Base-by-base conservation (phyloP, 148 eudicot genomes). In the Polygonum maritimum region DNA sequence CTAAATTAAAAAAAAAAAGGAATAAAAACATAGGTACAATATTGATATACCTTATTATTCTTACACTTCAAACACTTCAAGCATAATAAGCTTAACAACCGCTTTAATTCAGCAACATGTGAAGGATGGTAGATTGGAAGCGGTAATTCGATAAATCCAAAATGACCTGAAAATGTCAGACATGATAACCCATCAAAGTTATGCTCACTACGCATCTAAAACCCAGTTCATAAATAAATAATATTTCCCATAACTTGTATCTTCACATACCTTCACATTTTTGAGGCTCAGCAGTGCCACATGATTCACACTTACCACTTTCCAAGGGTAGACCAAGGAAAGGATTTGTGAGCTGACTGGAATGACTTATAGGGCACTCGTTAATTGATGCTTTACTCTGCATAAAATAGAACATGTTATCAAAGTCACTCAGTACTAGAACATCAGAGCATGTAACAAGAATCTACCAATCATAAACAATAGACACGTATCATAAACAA, bases 311-410 rank as follows among this genome's bases (percentile, higher is more conserved):
- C 81, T 84, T 91, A 6, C 97, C 97, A 60, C 63, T 79, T 76
- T 91, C 93, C 73, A 91, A 86, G 2, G 97, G 97, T 74, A 91
- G 75, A 44, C 97, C 97, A 72, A 91, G 92, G 51, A 89, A 91
- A 36, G 97, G 93, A 83, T 91, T 91, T 77, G 89, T 82, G 22
- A 91, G 79, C 78, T 89, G 97, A 78, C 90, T 91, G 5, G 89
- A 88, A 83, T 91, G 97, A 76, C 85, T 84, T 65, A 91, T 89
- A 2, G 97, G 89, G 71, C 92, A 91, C 33, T 89, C 90, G 45
- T 91, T 91, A 49, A 85, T 84, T 14, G 97, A 91, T 48, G 97
- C 83, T 73, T 82, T 88, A 76, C 87, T 76, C 97, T 89, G 82
- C 79, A 78, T 12, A 67, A 67, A 16, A 35, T 36, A 35, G 71